A percentile compares a stretch with the other conserved stretches of the same genome.
These are phyloP conservation scores for Alternaria rosae DNA, from an alignment of 2,329 filamentous ascomycete species.

Conservation along the genomic window DNA sequence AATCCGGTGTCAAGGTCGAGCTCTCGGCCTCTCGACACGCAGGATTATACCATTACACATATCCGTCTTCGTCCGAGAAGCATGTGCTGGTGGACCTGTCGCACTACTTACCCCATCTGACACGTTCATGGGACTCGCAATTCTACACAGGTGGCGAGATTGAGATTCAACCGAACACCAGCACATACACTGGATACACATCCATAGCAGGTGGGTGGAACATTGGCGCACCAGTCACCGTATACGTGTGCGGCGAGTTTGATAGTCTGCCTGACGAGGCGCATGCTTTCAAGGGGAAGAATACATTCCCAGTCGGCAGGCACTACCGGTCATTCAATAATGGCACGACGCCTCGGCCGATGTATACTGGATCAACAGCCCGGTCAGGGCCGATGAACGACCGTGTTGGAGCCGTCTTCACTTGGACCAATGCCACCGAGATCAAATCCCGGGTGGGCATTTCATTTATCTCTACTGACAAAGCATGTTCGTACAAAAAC, in stretches of 20 bases:
- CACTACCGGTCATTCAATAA: constrained; percentile 45
- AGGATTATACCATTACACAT: constrained; percentile 49
- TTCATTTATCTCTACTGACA: constrained; percentile 55
- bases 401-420: constrained; percentile 61
- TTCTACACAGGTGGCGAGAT: constrained; percentile 49
- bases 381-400: constrained; percentile 47
- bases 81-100: constrained; percentile 59
- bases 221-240: constrained; percentile 44
- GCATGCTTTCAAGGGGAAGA: constrained; percentile 43
- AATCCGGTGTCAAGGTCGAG: constrained; percentile 47
- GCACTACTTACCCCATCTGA: constrained; percentile 51
- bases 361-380: constrained; percentile 35
- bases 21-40: constrained; percentile 49
- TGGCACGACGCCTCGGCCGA: constrained; percentile 38
- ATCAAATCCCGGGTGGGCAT: constrained; percentile 61
- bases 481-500: constrained; percentile 59
- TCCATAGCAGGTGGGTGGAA: constrained; percentile 50
- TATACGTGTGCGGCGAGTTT: constrained; percentile 49
- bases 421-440: constrained; percentile 51
- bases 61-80: constrained; percentile 46
- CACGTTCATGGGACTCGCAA: constrained; percentile 46
- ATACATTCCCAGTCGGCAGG: constrained; percentile 48
- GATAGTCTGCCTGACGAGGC: constrained; percentile 32
- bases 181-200: constrained; percentile 43
- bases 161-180: constrained; percentile 40